A percentile compares a stretch with the other conserved stretches of the same genome.
Evolutionary conservation across 2,329 filamentous ascomycete species (phyloP).

Genomic region (Xylaria sp.): DNA sequence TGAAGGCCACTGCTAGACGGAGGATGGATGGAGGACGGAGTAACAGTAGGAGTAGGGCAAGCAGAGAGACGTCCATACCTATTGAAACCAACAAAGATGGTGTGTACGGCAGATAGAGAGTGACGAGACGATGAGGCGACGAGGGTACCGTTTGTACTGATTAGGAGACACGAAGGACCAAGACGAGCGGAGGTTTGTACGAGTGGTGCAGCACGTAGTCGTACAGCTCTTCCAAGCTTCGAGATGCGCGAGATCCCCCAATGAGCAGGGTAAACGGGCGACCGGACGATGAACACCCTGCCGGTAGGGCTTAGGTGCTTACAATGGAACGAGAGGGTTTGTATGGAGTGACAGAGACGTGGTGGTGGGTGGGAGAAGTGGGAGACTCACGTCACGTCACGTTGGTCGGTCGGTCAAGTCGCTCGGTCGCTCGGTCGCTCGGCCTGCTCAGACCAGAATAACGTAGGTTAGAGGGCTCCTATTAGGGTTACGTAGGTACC

Average conservation of each 20-base stretch:
- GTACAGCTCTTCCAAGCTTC: slow-evolving; percentile 16
- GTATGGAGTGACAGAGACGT: slow-evolving; percentile 12
- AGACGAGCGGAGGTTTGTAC: not conserved
- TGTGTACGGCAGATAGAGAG: slow-evolving; percentile 13
- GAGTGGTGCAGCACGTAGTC: slow-evolving; percentile 6
- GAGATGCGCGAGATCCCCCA: slow-evolving; percentile 28
- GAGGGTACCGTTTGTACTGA: slow-evolving; percentile 18
- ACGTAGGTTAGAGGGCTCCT: too few species aligned
- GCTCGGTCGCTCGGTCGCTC: not conserved
- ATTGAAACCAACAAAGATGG: slow-evolving; percentile 19
- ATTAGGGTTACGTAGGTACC: not conserved
- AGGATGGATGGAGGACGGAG: not conserved
- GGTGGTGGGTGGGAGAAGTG: slow-evolving; percentile 20
- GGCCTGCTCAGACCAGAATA: slow-evolving; percentile 1
- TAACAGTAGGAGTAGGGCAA: not conserved
- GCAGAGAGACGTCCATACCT: slow-evolving; percentile 34
- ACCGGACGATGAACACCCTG: slow-evolving; percentile 29
- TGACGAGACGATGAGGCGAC: slow-evolving; percentile 19
- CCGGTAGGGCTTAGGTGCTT: slow-evolving; percentile 35
- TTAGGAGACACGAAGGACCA: slow-evolving; percentile 30
- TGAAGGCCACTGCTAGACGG: slow-evolving; percentile 11
- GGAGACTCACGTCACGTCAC: slow-evolving; percentile 27
- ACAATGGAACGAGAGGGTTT: slow-evolving; percentile 11
- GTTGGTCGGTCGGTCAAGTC: slow-evolving; percentile 1
- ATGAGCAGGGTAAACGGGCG: slow-evolving; percentile 25